Evolutionary conservation across 2,329 filamentous ascomycete genomes (phyloP).

Genomic region (Aspergillus sp.): DNA sequence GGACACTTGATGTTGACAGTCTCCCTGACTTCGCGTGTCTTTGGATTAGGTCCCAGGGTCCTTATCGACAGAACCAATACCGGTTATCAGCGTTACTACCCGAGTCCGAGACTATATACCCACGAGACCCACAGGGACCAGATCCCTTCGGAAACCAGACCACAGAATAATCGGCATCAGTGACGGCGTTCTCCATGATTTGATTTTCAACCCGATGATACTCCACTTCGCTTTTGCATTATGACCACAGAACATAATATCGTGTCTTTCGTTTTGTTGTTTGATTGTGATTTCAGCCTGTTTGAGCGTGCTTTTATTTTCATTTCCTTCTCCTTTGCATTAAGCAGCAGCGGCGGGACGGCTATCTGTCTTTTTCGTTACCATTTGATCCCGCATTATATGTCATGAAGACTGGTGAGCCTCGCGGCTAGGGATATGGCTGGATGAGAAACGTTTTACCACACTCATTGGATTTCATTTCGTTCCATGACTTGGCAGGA

Average conservation of each 20-base stretch:
- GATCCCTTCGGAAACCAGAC: slow-evolving; percentile 34
- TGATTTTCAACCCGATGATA: slow-evolving; percentile 47
- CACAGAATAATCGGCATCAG: slow-evolving; percentile 51
- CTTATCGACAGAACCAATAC: slow-evolving; percentile 16
- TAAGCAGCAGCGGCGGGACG: slow-evolving; percentile 47
- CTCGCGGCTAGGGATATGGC: slow-evolving; percentile 50
- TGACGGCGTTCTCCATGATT: slow-evolving; percentile 55
- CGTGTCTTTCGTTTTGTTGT: slow-evolving; percentile 11
- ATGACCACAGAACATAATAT: slow-evolving; percentile 32
- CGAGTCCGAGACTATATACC: slow-evolving; percentile 48
- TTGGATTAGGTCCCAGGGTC: slow-evolving; percentile 23
- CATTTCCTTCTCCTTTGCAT: slow-evolving; percentile 38
- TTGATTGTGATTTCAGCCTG: slow-evolving; percentile 22
- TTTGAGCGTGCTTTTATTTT: slow-evolving; percentile 35
- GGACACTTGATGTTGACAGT: slow-evolving; percentile 29
- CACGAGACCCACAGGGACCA: slow-evolving; percentile 35
- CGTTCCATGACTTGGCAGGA: slow-evolving; percentile 2
- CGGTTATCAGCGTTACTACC: slow-evolving; percentile 22
- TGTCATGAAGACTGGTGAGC: slow-evolving; percentile 51
- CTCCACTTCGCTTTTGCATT: slow-evolving; percentile 38
- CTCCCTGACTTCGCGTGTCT: slow-evolving; percentile 25
- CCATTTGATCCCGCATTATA: slow-evolving; percentile 43
- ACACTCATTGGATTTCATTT: slow-evolving; percentile 13
- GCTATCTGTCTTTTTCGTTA: slow-evolving; percentile 43
- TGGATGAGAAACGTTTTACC: slow-evolving; percentile 40